Conservation (phyloP, 106 monocot genomes). For the Dendrobium officinale region DNA sequence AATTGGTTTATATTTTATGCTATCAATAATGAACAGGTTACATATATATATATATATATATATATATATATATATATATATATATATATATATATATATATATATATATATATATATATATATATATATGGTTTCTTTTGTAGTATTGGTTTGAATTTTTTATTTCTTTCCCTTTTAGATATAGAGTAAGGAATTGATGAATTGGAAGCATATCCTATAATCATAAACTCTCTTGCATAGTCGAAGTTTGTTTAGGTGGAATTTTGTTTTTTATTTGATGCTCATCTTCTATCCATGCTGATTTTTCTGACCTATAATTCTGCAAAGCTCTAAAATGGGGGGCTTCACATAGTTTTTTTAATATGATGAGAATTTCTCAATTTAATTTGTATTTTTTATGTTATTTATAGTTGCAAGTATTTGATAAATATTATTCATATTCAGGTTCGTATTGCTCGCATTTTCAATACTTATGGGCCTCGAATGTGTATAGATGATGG, state of each 20-base stretch:
- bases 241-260: not conserved
- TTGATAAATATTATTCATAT: conserved; percentile 6
- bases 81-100: no score
- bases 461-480: conserved; percentile 75
- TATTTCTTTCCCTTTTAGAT: not conserved
- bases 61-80: no score
- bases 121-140: not conserved
- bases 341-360: not conserved
- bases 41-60: not conserved
- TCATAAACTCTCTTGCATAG: not conserved
- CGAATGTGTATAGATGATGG: conserved; percentile 83
- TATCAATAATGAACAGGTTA: not conserved
- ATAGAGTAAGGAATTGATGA: not conserved
- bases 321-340: not conserved
- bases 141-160: not conserved
- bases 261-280: not conserved
- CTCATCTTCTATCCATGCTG: not conserved
- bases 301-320: not conserved
- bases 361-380: not conserved
- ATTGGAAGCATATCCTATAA: not conserved
- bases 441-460: conserved; percentile 75
- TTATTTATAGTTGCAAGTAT: not conserved
- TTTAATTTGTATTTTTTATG: not conserved
- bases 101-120: no score
- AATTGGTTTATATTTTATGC: not conserved